Base-by-base conservation (phyloP, 1,139 yeast species). In the Kodamaea arcana region DNA sequence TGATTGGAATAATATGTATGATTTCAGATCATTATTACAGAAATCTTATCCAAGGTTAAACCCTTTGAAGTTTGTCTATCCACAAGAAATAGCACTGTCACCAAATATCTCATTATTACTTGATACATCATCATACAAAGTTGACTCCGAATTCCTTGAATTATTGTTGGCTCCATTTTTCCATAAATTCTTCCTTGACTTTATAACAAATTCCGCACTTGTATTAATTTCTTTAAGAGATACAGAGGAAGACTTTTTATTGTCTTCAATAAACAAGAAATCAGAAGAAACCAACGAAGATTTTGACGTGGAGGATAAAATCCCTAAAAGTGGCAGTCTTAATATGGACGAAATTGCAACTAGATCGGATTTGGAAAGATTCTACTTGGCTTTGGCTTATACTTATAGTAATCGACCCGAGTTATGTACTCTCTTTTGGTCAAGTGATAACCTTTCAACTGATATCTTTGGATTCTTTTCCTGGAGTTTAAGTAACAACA, bases 401-500 rank as follows among this genome's bases (percentile, higher is more conserved):
- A 69, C 86, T 4, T 88, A 82, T 52, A 65, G 72, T 28, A 70
- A 74, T 22, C 69, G 95, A 41, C 75, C 81, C 1, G 72, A 72
- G 3, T 62, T 80, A 12, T 74, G 86, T 17, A 50, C 67, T 1
- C 59, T 64, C n/a, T 83, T 86, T 46, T 88, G 96, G 95, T 60
- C 65, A 2, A 86, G 83, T 40, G 73, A 80, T 14, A 80, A 75
- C 33, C 39, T 43, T 3, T 47, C 52, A 10, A 50, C 45, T 35
- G 72, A 68, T 34, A 47, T 66, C 10, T 72, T 78, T 48, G 97
- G 96, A 0, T 90, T 92, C 47, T 66, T 90, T 33, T 75, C 75
- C 30, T 90, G 97, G 97, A 94, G 94, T 0, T 72, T 94, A 4
- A 78, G 80, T 38, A 83, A 90, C 49, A 87, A 83, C 42, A 65